Evolutionary conservation across 805 yeast genomes (phyloP).

Genomic region (Spathaspora arborariae): DNA sequence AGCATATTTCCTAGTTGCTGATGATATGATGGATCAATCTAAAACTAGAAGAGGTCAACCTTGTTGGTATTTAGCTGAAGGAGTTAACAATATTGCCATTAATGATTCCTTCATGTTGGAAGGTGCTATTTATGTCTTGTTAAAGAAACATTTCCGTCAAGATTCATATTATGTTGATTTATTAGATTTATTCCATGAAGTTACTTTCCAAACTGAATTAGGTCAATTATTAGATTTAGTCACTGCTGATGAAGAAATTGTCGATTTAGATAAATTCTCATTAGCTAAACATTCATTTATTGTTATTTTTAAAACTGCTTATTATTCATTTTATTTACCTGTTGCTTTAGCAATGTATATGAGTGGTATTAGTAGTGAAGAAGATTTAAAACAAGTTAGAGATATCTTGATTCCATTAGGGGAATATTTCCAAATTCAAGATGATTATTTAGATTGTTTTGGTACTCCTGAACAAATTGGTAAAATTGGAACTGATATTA

Average conservation of each 20-base stretch:
- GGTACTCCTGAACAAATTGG: slow-evolving; percentile 98
- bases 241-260: slow-evolving; percentile 95
- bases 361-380: slow-evolving; percentile 69
- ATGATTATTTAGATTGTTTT: slow-evolving; percentile 93
- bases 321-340: slow-evolving; percentile 94
- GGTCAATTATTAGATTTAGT: slow-evolving; percentile 94
- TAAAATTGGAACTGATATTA: slow-evolving; percentile 96
- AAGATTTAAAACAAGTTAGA: slow-evolving; percentile 81
- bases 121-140: slow-evolving; percentile 83
- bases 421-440: slow-evolving; percentile 98
- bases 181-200: slow-evolving; percentile 92
- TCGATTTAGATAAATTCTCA: slow-evolving; percentile 83
- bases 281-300: slow-evolving; percentile 90
- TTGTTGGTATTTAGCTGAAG: slow-evolving; percentile 85
- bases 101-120: slow-evolving; percentile 97
- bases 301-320: slow-evolving; percentile 95
- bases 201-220: slow-evolving; percentile 94
- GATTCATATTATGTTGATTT: slow-evolving; percentile 86
- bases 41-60: slow-evolving; percentile 98
- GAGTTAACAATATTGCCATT: slow-evolving; percentile 90
- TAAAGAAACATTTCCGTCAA: slow-evolving; percentile 81
- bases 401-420: slow-evolving; percentile 92
- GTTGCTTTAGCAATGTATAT: slow-evolving; percentile 95
- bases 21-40: slow-evolving; percentile 97
- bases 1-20: slow-evolving; percentile 95